Evolutionary conservation across 495 filamentous ascomycete species (phyloP).

Genomic region (Rusavskia elegans): DNA sequence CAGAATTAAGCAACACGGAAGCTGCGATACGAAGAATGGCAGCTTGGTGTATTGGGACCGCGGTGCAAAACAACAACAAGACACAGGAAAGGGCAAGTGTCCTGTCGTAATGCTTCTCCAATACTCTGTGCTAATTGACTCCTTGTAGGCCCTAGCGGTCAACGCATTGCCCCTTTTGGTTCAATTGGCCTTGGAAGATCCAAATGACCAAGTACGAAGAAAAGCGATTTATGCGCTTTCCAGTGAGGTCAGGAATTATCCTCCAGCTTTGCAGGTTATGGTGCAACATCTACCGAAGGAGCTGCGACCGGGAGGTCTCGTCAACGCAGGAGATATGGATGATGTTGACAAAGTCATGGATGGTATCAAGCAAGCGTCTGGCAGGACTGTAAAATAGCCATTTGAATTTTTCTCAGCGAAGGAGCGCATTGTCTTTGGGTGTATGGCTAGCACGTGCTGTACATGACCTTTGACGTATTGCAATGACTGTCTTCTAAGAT

Average conservation of each 20-base stretch:
- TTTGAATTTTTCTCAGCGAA: too few species aligned
- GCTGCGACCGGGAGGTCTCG: background rate
- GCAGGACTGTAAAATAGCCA: too few species aligned
- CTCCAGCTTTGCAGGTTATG: conserved; percentile 37
- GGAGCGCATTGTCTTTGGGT: too few species aligned
- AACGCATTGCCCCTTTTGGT: conserved; percentile 58
- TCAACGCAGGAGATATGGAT: background rate
- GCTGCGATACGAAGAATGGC: conserved; percentile 60
- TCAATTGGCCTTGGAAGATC: conserved; percentile 41
- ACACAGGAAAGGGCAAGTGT: conserved; percentile 52
- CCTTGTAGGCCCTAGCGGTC: conserved; percentile 40
- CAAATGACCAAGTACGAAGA: conserved; percentile 50
- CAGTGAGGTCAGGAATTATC: conserved; percentile 69
- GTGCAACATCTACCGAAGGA: background rate
- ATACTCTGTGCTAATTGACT: conserved; percentile 10
- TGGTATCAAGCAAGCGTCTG: background rate
- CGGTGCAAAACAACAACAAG: conserved; percentile 87
- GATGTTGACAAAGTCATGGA: background rate
- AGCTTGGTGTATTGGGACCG: conserved; percentile 84
- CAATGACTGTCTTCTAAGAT: too few species aligned
- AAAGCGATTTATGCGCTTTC: conserved; percentile 84
- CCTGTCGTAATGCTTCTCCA: background rate
- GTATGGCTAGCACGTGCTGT: too few species aligned
- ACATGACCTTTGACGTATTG: too few species aligned
- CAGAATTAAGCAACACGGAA: conserved; percentile 49